phyloP scores from a whole-genome alignment of 805 yeast genomes.

The Grigorovia transvaalensis region DNA sequence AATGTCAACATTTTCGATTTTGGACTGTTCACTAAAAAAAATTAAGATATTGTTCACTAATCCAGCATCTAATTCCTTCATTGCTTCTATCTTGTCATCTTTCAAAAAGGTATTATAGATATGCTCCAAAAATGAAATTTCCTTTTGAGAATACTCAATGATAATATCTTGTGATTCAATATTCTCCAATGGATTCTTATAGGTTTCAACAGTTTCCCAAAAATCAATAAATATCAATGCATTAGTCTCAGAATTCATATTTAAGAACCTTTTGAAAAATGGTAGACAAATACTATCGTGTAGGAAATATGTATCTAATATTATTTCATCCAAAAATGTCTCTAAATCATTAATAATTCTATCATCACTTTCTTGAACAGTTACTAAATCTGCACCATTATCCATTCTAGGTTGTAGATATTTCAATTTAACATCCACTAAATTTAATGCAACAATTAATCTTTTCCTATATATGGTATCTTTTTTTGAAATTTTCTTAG shows the following conservation, averaged over 20 bases:
- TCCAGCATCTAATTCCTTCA: conserved; percentile 13
- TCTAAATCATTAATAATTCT: conserved; percentile 11
- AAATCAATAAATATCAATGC: conserved; percentile 38
- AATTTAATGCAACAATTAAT: conserved; percentile 15
- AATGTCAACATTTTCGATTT: conserved; percentile 5
- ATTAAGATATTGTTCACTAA: conserved; percentile 11
- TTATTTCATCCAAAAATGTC: conserved; percentile 9
- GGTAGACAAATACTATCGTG: conserved; percentile 10
- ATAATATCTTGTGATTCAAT: conserved; percentile 25
- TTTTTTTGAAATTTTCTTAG: conserved; percentile 2
- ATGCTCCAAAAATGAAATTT: conserved; percentile 22
- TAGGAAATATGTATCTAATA: conserved; percentile 13
- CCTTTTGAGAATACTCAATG: conserved; percentile 14
- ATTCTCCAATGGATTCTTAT: conserved; percentile 60
- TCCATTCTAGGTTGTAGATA: conserved; percentile 2
- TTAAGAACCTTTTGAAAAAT: conserved; percentile 12
- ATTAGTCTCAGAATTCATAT: conserved; percentile 1
- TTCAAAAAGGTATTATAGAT: conserved; percentile 9
- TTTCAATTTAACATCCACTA: conserved; percentile 18
- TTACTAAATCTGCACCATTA: background rate
- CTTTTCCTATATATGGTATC: conserved; percentile 10
- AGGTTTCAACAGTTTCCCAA: conserved; percentile 57
- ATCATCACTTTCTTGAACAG: conserved; percentile 3
- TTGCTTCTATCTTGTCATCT: conserved; percentile 13
- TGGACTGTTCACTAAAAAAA: conserved; percentile 2